phyloP scores from a whole-genome alignment of 768 basidiomycete species.

The Trametes elegans region DNA sequence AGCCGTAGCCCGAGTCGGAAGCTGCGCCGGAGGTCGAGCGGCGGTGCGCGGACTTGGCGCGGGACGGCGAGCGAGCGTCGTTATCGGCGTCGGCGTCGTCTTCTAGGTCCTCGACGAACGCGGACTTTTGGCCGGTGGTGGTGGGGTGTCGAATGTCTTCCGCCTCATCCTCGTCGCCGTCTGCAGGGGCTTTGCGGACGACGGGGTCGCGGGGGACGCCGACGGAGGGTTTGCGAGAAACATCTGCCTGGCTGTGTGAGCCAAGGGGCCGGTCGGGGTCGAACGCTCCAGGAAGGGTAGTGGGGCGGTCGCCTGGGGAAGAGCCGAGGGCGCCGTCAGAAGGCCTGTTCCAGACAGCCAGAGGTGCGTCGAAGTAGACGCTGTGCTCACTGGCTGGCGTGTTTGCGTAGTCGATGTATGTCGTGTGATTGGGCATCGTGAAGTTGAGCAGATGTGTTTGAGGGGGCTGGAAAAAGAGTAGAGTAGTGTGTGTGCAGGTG shows the following conservation, averaged over 20 bases:
- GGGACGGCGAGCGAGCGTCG: neutral
- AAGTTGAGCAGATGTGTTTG: neutral
- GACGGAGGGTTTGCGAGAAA: slow-evolving; percentile 4
- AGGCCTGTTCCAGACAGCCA: slow-evolving; percentile 29
- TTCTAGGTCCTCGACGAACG: neutral
- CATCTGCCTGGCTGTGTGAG: too few relatives aligned
- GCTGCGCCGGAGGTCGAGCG: slow-evolving; percentile 3
- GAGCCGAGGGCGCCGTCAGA: neutral
- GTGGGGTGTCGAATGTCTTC: neutral
- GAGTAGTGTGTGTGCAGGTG: too few relatives aligned
- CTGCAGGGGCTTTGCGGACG: slow-evolving; percentile 2
- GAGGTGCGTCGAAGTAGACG: slow-evolving; percentile 46
- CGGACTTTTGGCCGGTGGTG: neutral
- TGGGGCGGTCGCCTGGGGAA: neutral
- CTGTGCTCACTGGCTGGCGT: slow-evolving; percentile 35
- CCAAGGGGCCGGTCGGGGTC: neutral
- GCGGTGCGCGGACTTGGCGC: slow-evolving; percentile 1
- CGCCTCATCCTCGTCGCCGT: slow-evolving; percentile 6
- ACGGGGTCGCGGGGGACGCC: slow-evolving; percentile 11
- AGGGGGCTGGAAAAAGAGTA: neutral
- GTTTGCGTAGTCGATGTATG: slow-evolving; percentile 17
- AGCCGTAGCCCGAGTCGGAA: slow-evolving; percentile 26
- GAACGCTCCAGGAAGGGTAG: neutral
- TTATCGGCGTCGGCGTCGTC: neutral
- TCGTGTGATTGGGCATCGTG: slow-evolving; percentile 7